Base-by-base conservation (phyloP, 148 eudicot species). In the Cornus controversa region DNA sequence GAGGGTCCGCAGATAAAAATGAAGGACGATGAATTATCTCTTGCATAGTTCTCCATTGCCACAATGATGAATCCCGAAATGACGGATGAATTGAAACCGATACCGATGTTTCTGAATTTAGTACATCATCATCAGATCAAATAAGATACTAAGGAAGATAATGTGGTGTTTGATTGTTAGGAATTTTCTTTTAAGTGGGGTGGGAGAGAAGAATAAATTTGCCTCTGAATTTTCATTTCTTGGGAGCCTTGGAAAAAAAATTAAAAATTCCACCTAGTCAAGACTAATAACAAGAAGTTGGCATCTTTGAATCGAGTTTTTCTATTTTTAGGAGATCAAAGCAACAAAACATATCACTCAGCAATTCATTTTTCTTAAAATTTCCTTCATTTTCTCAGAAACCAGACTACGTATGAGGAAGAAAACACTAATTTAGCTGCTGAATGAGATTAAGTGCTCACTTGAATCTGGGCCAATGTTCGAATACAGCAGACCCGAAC, bases 401-500 rank as follows among this genome's bases (percentile, higher is more conserved):
- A 67, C 40, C 45, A 75, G 20, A 66, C 69, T 58, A 29, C 31
- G 4, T 2, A 5, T 13, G 71, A 79, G 36, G 34, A 31, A 42
- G 27, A 14, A 5, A 27, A 11, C 26, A 40, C n/a, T 6, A 68
- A 28, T 16, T 66, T 28, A 37, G 60, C 23, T 18, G 29, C 47
- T 24, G 11, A 58, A 3, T 6, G 23, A 72, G 54, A 58, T 26
- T 10, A 37, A 78, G 29, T 81, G 71, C 91, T 90, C 69, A 92
- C 98, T 81, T 81, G 78, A 79, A 84, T 81, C 72, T 2, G 73
- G 60, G 58, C 85, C 73, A 71, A 37, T 26, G 70, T 82, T 76
- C 3, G 85, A 66, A 74, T 74, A 90, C 5, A 84, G 20, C 73
- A 87, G 50, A 29, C 90, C 93, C 42, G 95, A 91, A 63, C 97